Evolutionary conservation across 345 rosid species (phyloP), one percentile per base, ranked within the genome.

Genomic region (Cochlearia excelsa): DNA sequence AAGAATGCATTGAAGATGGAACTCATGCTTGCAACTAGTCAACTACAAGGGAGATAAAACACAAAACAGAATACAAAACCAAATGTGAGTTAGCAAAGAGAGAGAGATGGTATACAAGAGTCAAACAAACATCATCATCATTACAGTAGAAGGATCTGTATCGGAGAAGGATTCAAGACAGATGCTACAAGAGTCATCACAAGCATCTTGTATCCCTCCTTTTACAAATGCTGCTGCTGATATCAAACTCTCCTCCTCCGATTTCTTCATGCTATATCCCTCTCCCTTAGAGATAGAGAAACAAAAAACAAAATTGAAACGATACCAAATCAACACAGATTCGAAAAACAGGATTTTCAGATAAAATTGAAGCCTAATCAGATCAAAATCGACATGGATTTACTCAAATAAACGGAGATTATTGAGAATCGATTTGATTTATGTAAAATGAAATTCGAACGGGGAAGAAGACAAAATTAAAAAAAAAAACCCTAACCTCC

Each of bases 101-200:
- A 49, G 23, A 16, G 23, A 16, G 23, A 16, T 16, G 23, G 23
- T 16, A 16, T 16, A 16, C 23, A 16, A 16, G 23, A 16, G 23
- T 16, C 23, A 16, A 16, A 16, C 23, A 16, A 16, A 16, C 23
- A 16, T 16, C 23, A 16, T 16, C 23, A 16, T 16, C 23, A 16
- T 16, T 78, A 91, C 98, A 67, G 97, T 76, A 0, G 98, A 88
- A 16, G 98, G 98, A 66, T 88, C 95, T 40, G 78, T 81, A 29
- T 92, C 91, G 30, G 79, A 77, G 54, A 92, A 92, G 54, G 58
- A 75, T 75, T 92, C 98, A 39, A 92, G 98, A 68, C 98, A 92
- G 39, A 92, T 92, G 82, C 98, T 92, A 79, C 98, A 92, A 37
- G 97, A 80, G 68, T 92, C 97, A 71, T 92, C 98, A 72, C 98